Evolutionary conservation across 495 filamentous ascomycete genomes (phyloP), one percentile per base, ranked within the genome.

Genomic region (Aspergillus ostianus): DNA sequence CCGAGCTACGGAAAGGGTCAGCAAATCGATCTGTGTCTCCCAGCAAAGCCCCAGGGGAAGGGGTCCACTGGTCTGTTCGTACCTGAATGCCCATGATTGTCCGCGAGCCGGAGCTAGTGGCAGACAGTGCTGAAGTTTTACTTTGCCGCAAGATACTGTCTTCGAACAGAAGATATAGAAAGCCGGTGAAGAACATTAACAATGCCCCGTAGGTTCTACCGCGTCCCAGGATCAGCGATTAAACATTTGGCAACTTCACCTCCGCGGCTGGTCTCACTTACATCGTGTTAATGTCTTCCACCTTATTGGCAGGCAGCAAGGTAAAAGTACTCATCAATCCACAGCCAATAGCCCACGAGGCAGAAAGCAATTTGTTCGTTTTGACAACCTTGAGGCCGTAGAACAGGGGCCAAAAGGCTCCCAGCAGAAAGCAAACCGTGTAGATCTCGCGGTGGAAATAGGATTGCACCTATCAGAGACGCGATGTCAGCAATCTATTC

Each of bases 371-470:
- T 12, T 68, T 67, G 68, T 97, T 87, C 30, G 80, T 68, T 44
- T 70, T 74, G 6, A 97, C 61, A 64, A 99, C 97, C 5, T 78
- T 78, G 18, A 77, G 64, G 0, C 94, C 93, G 64, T 94, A 90
- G 2, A 85, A 75, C 1, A 84, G 44, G 3, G 94, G 95, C 90
- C 93, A 98, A 27, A 90, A 79, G 9, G 86, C 81, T 4, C 83
- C 91, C 20, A 90, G 56, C 20, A 90, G 63, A 68, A 93, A 99
- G 61, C 93, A 85, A 12, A 85, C 70, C 0, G 93, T 95, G 63
- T 91, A 90, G 19, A 99, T 85, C 69, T 96, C 90, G 21, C 95
- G 87, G 56, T 91, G 80, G 58, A 94, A 96, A 70, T 99, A 99
- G 49, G 92, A 93, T 75, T 87, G 83, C 7, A 89, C 86, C 85